Percentiles rank a stretch among this genome's conserved stretches.
These are phyloP conservation scores for Leptographium wingfieldii DNA, from an alignment of 2,329 filamentous ascomycete genomes.

Conservation along the genomic window DNA sequence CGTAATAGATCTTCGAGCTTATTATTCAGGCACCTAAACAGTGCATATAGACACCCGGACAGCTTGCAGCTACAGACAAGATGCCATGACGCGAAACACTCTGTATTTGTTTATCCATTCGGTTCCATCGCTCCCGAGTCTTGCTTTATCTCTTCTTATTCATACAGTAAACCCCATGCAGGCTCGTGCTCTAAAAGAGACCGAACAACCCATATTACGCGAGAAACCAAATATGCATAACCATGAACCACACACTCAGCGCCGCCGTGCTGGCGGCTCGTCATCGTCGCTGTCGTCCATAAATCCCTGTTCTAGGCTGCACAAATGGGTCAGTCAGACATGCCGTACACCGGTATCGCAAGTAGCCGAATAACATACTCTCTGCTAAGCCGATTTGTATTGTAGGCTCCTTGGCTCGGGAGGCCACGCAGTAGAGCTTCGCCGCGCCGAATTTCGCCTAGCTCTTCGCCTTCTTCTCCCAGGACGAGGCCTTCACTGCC, in stretches of 20 bases:
- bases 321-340: neutral
- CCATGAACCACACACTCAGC: neutral
- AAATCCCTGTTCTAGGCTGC: slow-evolving; percentile 29
- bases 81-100: neutral
- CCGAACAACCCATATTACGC: neutral
- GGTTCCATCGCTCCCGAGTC: neutral
- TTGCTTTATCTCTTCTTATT: neutral
- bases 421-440: slow-evolving; percentile 23
- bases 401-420: slow-evolving; percentile 27
- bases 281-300: slow-evolving; percentile 34
- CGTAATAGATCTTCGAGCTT: no score
- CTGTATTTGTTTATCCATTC: no score
- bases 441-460: slow-evolving; percentile 41
- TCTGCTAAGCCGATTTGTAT: slow-evolving; percentile 54
- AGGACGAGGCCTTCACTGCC: neutral
- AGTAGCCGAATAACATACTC: slow-evolving; percentile 39
- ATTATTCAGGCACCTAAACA: no score
- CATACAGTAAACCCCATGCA: neutral
- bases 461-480: slow-evolving; percentile 56
- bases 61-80: no score
- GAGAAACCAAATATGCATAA: neutral
- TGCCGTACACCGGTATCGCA: neutral
- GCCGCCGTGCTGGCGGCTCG: slow-evolving; percentile 1
- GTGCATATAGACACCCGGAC: no score
- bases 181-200: neutral